These are phyloP conservation scores for Pneumocystis canis DNA, from an alignment of 1,139 yeast genomes.

Conservation along the genomic window DNA sequence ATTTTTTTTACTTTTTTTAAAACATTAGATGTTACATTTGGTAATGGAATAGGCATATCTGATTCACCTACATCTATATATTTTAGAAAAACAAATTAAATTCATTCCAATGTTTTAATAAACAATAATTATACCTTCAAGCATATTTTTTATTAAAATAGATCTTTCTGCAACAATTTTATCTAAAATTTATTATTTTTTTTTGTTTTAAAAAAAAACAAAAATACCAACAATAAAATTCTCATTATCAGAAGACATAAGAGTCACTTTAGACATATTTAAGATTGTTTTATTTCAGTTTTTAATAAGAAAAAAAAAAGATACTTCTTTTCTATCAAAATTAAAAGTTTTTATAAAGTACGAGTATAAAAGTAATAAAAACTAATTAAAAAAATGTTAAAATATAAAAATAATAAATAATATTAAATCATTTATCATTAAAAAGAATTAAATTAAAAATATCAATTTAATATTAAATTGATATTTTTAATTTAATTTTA, in stretches of 20 bases:
- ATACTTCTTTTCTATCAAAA: no score
- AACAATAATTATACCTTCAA: conserved; percentile 58
- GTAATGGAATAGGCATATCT: conserved; percentile 70
- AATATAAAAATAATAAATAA: no score
- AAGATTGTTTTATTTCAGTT: neutral
- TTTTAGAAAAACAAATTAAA: conserved; percentile 16
- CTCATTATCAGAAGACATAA: conserved; percentile 1
- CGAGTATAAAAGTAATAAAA: no score
- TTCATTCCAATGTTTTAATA: conserved; percentile 17
- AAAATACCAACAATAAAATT: neutral
- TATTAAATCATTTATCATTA: no score
- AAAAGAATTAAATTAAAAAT: no score
- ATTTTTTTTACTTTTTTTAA: conserved; percentile 42
- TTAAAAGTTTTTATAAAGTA: no score
- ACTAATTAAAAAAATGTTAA: no score
- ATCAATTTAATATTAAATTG: no score
- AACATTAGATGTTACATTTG: conserved; percentile 38
- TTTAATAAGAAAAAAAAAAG: no score
- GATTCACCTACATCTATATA: conserved; percentile 39
- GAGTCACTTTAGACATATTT: neutral
- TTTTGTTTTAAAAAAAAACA: neutral
- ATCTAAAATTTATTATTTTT: conserved; percentile 38
- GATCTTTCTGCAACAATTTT: conserved; percentile 83
- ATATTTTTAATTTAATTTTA: no score
- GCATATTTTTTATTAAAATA: conserved; percentile 74